Evolutionary conservation across 208 protist species (phyloP).

Genomic region (Trypanosomatidae sp.): DNA sequence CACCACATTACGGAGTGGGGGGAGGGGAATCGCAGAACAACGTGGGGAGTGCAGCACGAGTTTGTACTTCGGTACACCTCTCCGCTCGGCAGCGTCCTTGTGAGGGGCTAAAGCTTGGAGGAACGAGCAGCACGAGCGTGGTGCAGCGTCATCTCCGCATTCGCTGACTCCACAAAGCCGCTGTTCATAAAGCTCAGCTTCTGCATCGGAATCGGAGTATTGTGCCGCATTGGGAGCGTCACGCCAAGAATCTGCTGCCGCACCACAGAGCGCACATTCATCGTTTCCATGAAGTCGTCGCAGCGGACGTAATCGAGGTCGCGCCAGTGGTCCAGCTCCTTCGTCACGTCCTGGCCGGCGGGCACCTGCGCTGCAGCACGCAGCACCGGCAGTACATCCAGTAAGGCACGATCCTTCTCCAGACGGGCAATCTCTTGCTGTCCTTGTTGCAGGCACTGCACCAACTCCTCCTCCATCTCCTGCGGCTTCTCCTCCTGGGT

Average conservation of each 20-base stretch:
- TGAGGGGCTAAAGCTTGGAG: constrained; percentile 21
- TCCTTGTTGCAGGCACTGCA: constrained; percentile 33
- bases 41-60: background rate
- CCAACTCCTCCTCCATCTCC: constrained; percentile 21
- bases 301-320: constrained; percentile 65
- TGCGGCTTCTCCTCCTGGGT: constrained; percentile 26
- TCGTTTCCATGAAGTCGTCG: constrained; percentile 80
- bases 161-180: constrained; percentile 54
- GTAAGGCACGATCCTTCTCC: constrained; percentile 49
- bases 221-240: constrained; percentile 32
- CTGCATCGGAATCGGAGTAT: constrained; percentile 48
- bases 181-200: constrained; percentile 51
- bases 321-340: constrained; percentile 84
- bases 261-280: constrained; percentile 60
- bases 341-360: constrained; percentile 39
- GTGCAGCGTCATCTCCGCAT: constrained; percentile 34
- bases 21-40: background rate
- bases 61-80: background rate
- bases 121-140: constrained; percentile 8
- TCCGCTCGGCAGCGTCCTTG: background rate
- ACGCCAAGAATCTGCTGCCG: constrained; percentile 52
- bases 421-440: constrained; percentile 44
- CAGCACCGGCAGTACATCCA: constrained; percentile 77
- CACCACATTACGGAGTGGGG: background rate
- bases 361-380: constrained; percentile 42